phyloP scores from a whole-genome alignment of 306 rosid genomes.

The Hippophae gyantsensis region DNA sequence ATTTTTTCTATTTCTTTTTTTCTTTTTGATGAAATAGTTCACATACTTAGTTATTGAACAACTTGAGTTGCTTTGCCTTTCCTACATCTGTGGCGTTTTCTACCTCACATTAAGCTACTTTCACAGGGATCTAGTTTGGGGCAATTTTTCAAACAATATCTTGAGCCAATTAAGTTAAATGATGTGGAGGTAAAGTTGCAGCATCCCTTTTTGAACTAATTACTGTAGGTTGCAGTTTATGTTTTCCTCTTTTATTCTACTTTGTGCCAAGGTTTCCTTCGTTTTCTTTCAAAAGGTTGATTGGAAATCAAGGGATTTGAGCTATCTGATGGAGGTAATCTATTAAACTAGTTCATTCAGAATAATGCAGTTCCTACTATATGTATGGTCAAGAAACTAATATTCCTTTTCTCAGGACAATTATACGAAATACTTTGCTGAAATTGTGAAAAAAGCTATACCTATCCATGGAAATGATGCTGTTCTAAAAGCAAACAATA shows the following conservation, averaged over 20 bases:
- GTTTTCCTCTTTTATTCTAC: constrained; percentile 6
- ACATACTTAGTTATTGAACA: constrained; percentile 2
- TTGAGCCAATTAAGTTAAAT: constrained; percentile 86
- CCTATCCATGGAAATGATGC: constrained; percentile 54
- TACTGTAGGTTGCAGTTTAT: not conserved
- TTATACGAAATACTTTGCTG: constrained; percentile 48
- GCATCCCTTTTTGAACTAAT: not conserved
- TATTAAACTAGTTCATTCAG: constrained; percentile 9
- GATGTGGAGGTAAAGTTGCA: constrained; percentile 47
- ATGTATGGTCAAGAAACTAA: constrained; percentile 13
- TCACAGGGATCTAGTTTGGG: constrained; percentile 93
- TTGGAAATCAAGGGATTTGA: constrained; percentile 81
- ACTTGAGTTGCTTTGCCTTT: not conserved
- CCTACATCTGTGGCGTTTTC: constrained; percentile 4
- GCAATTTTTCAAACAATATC: constrained; percentile 78
- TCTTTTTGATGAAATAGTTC: not conserved
- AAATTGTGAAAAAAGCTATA: constrained; percentile 53
- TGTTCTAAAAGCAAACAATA: constrained; percentile 62
- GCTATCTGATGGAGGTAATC: constrained; percentile 84
- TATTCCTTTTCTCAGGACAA: constrained; percentile 48
- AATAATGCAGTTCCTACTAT: constrained; percentile 9
- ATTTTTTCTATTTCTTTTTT: too few species aligned
- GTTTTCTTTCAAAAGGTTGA: constrained; percentile 48
- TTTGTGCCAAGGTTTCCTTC: constrained; percentile 18
- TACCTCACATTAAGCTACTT: constrained; percentile 11